phyloP scores from a whole-genome alignment of 345 rosid genomes.

The Anacardium occidentale region DNA sequence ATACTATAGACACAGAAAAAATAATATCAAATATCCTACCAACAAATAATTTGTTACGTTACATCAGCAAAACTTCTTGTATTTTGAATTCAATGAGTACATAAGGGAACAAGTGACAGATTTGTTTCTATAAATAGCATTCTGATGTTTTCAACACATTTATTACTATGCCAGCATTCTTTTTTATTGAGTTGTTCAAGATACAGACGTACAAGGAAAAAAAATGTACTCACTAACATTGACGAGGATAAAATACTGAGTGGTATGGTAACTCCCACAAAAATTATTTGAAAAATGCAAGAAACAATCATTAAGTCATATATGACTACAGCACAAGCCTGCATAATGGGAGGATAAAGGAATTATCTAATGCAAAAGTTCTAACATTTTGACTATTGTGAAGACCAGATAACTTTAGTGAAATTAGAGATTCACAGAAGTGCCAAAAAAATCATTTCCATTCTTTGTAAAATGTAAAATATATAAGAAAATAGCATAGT shows the following conservation, averaged over 20 bases:
- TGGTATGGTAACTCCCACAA: constrained; percentile 2
- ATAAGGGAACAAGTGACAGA: background rate
- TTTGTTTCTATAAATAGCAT: background rate
- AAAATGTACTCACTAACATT: background rate
- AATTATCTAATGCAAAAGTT: background rate
- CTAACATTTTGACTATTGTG: background rate
- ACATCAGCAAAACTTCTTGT: no score
- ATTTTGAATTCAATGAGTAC: no score
- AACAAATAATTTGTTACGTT: no score
- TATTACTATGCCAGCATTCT: background rate
- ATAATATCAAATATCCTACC: no score
- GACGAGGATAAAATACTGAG: background rate
- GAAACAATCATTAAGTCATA: background rate
- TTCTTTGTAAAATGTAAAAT: background rate
- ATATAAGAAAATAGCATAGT: no score
- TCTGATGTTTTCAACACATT: background rate
- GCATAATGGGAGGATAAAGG: background rate
- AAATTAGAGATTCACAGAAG: background rate
- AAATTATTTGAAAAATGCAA: background rate
- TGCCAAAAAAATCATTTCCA: no score
- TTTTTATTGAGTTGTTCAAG: background rate
- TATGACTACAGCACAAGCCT: background rate
- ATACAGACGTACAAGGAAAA: background rate
- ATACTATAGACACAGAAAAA: no score
- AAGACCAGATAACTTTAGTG: background rate